phyloP scores from a whole-genome alignment of 305 asterid genomes.

The Solanum aculeatissimum region DNA sequence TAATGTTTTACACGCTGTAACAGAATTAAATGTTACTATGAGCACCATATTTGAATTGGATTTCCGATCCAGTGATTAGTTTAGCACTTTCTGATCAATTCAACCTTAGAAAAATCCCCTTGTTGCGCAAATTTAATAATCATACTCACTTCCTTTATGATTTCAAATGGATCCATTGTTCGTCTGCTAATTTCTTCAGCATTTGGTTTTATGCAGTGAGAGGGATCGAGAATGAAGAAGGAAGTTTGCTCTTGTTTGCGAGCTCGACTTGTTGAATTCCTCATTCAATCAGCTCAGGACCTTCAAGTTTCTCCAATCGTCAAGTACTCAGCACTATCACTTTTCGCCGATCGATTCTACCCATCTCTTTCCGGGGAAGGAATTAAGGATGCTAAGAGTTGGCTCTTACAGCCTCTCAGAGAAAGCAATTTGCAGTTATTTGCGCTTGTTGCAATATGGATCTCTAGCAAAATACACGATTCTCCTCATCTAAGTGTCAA shows the following conservation, averaged over 20 bases:
- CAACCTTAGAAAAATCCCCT: not conserved
- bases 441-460: constrained; percentile 69
- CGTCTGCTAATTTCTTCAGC: not conserved
- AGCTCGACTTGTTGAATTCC: constrained; percentile 43
- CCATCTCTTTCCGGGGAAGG: constrained; percentile 30
- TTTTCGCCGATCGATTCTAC: constrained; percentile 72
- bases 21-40: not conserved
- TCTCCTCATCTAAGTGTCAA: constrained; percentile 48
- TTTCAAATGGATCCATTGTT: not conserved
- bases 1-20: no score
- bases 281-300: constrained; percentile 38
- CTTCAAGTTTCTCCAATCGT: constrained; percentile 57
- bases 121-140: not conserved
- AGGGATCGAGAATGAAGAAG: constrained; percentile 17
- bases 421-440: constrained; percentile 86
- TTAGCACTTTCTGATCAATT: not conserved
- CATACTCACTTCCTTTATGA: not conserved
- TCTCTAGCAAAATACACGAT: constrained; percentile 83
- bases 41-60: not conserved
- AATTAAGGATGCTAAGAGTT: constrained; percentile 20
- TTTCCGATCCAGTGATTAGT: not conserved
- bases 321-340: constrained; percentile 64
- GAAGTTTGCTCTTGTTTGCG: constrained; percentile 38
- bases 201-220: not conserved
- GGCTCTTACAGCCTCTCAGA: constrained; percentile 47